phyloP scores from a whole-genome alignment of 2,329 filamentous ascomycete genomes.

The Fusarium pseudoanthophilum region DNA sequence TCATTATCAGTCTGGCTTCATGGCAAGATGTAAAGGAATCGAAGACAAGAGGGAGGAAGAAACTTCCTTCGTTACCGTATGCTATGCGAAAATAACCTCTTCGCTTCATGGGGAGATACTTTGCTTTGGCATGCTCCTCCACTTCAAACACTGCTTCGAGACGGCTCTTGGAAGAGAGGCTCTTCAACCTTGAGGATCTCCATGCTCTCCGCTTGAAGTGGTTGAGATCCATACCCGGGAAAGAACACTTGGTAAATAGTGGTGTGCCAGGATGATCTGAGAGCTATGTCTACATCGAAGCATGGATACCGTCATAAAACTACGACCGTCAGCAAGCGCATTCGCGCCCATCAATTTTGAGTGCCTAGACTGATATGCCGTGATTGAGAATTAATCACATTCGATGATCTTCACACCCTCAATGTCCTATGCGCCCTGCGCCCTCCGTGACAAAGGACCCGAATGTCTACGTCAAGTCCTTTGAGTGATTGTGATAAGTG shows the following conservation, averaged over 20 bases:
- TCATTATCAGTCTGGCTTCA: too few species aligned
- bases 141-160: not conserved
- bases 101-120: too few species aligned
- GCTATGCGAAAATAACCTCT: too few species aligned
- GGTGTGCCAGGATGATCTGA: not conserved
- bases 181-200: not conserved
- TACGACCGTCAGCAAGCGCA: not conserved
- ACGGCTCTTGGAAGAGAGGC: not conserved
- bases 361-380: not conserved
- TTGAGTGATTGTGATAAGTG: not conserved
- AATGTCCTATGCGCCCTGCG: not conserved
- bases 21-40: not conserved
- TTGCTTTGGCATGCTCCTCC: not conserved
- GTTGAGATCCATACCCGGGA: not conserved
- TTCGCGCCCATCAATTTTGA: not conserved
- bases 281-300: not conserved
- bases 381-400: not conserved
- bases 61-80: accelerated
- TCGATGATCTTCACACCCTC: not conserved
- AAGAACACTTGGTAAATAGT: not conserved
- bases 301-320: too few species aligned
- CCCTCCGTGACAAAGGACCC: not conserved
- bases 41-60: not conserved
- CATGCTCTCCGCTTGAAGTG: not conserved
- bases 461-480: not conserved